A percentile compares a stretch with the other conserved stretches of the same genome.
Evolutionary conservation across 345 rosid genomes (phyloP).

Genomic region (Turnera subulata): DNA sequence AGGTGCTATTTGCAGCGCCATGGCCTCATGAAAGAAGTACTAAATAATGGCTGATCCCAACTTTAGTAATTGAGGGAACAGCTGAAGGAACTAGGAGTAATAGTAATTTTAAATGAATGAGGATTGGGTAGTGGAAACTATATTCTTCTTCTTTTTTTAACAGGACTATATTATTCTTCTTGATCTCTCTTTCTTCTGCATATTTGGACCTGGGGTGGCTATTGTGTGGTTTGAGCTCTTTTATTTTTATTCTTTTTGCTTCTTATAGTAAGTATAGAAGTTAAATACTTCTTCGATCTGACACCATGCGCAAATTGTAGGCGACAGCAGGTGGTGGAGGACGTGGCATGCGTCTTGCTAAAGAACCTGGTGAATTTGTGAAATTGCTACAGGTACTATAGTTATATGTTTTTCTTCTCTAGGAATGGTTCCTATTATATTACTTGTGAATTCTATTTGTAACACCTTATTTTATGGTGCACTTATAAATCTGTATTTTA

Average conservation of each 20-base stretch:
- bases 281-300: neutral
- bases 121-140: too few relatives aligned
- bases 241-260: too few relatives aligned
- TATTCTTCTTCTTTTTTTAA: too few relatives aligned
- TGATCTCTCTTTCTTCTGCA: too few relatives aligned
- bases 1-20: too few relatives aligned
- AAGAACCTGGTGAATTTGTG: conserved; percentile 90
- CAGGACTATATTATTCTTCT: too few relatives aligned
- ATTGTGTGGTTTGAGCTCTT: neutral
- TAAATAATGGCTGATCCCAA: too few relatives aligned
- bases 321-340: conserved; percentile 99
- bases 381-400: conserved; percentile 77
- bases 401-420: neutral
- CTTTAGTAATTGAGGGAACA: too few relatives aligned
- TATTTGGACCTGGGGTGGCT: neutral
- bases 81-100: too few relatives aligned
- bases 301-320: conserved; percentile 38
- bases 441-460: neutral
- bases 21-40: too few relatives aligned
- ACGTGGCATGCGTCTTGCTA: conserved; percentile 99
- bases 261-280: neutral
- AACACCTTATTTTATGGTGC: neutral
- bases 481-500: neutral
- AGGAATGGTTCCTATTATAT: neutral
- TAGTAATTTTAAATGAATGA: too few relatives aligned